Conservation (phyloP, 2,329 filamentous ascomycete genomes). For the Claviceps sp. region DNA sequence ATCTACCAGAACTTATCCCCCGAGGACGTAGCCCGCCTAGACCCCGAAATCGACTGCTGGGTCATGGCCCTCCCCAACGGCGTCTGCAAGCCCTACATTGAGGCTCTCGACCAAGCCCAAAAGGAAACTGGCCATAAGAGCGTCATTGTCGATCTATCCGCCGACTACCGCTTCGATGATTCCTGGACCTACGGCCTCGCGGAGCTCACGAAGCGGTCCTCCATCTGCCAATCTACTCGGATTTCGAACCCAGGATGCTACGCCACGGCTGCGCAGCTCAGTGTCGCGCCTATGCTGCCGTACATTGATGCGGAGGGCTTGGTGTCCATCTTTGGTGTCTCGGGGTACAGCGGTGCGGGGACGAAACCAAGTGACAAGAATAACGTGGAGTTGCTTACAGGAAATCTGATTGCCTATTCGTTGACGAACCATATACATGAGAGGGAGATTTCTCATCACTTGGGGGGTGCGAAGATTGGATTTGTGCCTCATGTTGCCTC, state of each 20-base stretch:
- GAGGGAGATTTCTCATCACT: conserved; percentile 69
- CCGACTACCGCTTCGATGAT: conserved; percentile 82
- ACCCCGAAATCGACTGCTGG: conserved; percentile 85
- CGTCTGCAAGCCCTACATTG: conserved; percentile 86
- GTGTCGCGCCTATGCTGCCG: conserved; percentile 58
- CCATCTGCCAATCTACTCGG: conserved; percentile 64
- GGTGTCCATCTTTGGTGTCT: conserved; percentile 69
- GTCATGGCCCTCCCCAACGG: conserved; percentile 95
- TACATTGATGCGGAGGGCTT: conserved; percentile 58
- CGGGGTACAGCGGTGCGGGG: conserved; percentile 87
- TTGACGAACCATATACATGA: conserved; percentile 87
- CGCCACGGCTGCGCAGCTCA: conserved; percentile 82
- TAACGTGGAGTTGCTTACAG: conserved; percentile 48
- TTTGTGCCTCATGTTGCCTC: conserved; percentile 93
- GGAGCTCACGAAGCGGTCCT: conserved; percentile 64
- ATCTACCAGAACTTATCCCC: conserved; percentile 82
- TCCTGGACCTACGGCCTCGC: conserved; percentile 79
- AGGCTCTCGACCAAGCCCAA: conserved; percentile 65
- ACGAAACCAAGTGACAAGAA: conserved; percentile 94
- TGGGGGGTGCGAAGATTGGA: conserved; percentile 53
- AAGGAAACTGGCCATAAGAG: conserved; percentile 43
- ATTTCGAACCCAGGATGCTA: conserved; percentile 95
- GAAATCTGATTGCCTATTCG: conserved; percentile 78
- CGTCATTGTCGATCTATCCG: conserved; percentile 86
- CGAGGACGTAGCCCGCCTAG: conserved; percentile 77